Evolutionary conservation across 202 grass and related monocot species (phyloP).

Genomic region (Bolboschoenoplectus hybrid): DNA sequence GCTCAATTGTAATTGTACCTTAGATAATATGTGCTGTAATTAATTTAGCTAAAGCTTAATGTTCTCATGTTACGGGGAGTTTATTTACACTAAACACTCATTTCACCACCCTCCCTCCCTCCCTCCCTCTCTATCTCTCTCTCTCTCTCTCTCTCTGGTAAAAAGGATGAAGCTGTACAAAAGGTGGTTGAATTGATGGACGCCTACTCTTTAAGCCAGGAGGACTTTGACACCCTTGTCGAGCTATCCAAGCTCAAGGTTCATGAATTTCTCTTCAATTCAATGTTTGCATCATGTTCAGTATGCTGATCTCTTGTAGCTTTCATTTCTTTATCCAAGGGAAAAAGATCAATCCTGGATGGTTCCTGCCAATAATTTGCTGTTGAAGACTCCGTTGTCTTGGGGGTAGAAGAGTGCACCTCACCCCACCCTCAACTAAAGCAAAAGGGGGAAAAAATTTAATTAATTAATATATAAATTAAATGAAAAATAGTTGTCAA

Average conservation of each 20-base stretch:
- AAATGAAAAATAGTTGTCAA: not conserved
- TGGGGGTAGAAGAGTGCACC: not conserved
- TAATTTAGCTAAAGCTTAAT: slow-evolving; percentile 22
- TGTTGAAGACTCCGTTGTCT: slow-evolving; percentile 7
- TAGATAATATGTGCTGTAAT: slow-evolving; percentile 21
- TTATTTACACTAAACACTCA: slow-evolving; percentile 18
- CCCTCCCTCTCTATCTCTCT: slow-evolving; percentile 21
- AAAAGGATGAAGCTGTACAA: slow-evolving; percentile 83
- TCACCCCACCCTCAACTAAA: not conserved
- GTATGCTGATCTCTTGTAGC: not conserved
- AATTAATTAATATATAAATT: not conserved
- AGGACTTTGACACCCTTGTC: slow-evolving; percentile 91
- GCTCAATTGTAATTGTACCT: slow-evolving; percentile 35
- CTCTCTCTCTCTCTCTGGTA: slow-evolving; percentile 26
- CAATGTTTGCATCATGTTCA: not conserved
- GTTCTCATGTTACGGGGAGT: slow-evolving; percentile 18
- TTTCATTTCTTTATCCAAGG: not conserved
- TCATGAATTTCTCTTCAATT: slow-evolving; percentile 15
- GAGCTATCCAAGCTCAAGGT: slow-evolving; percentile 98
- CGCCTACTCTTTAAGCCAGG: slow-evolving; percentile 90
- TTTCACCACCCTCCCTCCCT: slow-evolving; percentile 1
- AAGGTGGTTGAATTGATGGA: slow-evolving; percentile 97
- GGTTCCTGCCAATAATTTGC: not conserved
- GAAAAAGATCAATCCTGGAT: not conserved
- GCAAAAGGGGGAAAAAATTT: not conserved